phyloP scores from a whole-genome alignment of 2,329 filamentous ascomycete species.

The Fonsecaea erecta region DNA sequence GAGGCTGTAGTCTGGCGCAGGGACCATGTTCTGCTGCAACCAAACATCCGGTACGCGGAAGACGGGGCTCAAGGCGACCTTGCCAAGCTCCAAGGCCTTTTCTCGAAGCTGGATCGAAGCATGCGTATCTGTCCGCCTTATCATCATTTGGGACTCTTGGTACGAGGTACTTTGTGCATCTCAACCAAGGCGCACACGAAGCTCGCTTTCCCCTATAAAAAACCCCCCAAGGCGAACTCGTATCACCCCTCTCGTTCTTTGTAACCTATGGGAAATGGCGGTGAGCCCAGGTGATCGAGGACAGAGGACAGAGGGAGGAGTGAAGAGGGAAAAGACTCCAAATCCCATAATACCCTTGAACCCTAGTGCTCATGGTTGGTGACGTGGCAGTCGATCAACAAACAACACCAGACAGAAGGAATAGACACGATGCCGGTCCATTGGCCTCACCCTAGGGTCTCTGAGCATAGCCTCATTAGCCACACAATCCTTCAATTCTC shows the following conservation, averaged over 20 bases:
- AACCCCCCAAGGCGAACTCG: constrained; percentile 2
- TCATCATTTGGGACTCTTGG: too few relatives aligned
- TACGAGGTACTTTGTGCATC: too few relatives aligned
- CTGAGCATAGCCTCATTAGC: constrained; percentile 9
- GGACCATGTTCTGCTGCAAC: background rate
- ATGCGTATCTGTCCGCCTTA: background rate
- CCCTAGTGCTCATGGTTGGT: background rate
- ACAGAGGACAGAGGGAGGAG: background rate
- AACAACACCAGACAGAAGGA: too few relatives aligned
- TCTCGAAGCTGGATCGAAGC: constrained; percentile 3
- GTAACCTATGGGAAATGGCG: constrained; percentile 1
- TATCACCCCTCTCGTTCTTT: background rate
- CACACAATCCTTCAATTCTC: background rate
- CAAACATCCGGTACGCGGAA: background rate
- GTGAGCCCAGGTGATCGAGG: background rate
- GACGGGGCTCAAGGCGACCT: background rate
- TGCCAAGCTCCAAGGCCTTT: background rate
- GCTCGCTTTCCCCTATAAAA: background rate
- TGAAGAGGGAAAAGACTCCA: background rate
- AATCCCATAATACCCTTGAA: background rate
- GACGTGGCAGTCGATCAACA: constrained; percentile 16
- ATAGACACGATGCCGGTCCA: background rate
- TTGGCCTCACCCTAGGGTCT: background rate
- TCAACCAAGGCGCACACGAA: background rate
- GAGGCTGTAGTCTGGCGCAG: background rate